phyloP scores from a whole-genome alignment of 441 rosid genomes.

The Adansonia gregorii region DNA sequence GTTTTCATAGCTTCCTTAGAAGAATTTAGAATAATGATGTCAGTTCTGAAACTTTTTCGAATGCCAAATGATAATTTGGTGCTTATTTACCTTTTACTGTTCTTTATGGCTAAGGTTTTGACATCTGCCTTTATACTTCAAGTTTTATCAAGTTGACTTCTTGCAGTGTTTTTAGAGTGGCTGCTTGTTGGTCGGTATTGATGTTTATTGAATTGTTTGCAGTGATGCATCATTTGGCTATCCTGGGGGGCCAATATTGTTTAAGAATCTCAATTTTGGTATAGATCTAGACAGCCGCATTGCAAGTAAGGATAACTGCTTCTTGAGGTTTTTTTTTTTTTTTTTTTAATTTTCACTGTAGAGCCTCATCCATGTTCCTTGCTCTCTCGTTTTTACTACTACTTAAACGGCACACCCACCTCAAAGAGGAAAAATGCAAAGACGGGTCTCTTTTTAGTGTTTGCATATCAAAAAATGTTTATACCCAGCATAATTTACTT shows the following conservation, averaged over 20 bases:
- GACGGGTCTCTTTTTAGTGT: conserved; percentile 5
- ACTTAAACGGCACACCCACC: neutral
- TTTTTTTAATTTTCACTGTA: neutral
- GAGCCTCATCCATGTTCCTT: neutral
- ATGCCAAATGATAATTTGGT: neutral
- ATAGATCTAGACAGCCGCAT: conserved; percentile 97
- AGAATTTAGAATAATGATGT: conserved; percentile 21
- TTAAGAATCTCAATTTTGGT: conserved; percentile 94
- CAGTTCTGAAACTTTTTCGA: neutral
- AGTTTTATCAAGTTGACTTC: neutral
- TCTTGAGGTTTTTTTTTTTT: conserved; percentile 13
- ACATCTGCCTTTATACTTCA: conserved; percentile 13
- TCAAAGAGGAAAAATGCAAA: neutral
- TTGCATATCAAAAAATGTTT: conserved; percentile 1
- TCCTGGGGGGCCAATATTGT: conserved; percentile 85
- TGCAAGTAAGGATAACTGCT: conserved; percentile 71
- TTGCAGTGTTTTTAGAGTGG: conserved; percentile 19
- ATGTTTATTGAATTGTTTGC: conserved; percentile 41
- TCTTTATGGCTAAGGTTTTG: neutral
- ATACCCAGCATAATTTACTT: neutral
- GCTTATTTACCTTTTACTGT: neutral
- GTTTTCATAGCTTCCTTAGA: conserved; percentile 27
- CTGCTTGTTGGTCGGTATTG: conserved; percentile 18
- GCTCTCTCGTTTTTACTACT: neutral
- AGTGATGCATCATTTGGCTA: conserved; percentile 99